Evolutionary conservation across 2,329 filamentous ascomycete species (phyloP).

Genomic region (Phoma sp.): DNA sequence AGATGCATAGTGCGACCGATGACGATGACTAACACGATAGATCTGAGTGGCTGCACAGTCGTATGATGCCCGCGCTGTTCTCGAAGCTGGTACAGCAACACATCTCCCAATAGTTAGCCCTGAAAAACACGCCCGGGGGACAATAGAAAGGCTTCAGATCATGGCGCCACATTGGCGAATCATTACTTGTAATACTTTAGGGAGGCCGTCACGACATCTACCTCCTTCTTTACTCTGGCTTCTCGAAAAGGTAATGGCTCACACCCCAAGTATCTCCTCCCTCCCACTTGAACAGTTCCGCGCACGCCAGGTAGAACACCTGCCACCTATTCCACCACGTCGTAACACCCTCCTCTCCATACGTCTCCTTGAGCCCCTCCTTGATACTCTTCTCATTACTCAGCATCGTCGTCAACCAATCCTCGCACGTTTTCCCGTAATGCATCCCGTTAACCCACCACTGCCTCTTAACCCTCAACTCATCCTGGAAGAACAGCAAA

Average conservation of each 20-base stretch:
- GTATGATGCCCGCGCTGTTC: too few species aligned
- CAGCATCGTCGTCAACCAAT: slow-evolving; percentile 70
- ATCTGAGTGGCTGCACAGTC: neutral
- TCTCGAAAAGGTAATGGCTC: slow-evolving; percentile 71
- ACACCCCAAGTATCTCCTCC: slow-evolving; percentile 74
- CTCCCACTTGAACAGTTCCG: slow-evolving; percentile 71
- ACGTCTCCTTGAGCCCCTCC: slow-evolving; percentile 70
- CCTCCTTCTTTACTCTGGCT: slow-evolving; percentile 49
- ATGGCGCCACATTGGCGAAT: too few species aligned
- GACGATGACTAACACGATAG: neutral
- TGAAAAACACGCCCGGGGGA: too few species aligned
- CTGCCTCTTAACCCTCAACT: slow-evolving; percentile 66
- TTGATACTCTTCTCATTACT: slow-evolving; percentile 67
- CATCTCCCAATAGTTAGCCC: too few species aligned
- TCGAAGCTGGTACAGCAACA: too few species aligned
- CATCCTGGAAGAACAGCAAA: slow-evolving; percentile 70
- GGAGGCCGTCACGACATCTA: too few species aligned
- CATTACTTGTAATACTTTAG: too few species aligned
- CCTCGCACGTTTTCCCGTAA: slow-evolving; percentile 75
- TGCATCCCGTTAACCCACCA: slow-evolving; percentile 76
- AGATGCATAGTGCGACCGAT: too few species aligned
- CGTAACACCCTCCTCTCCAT: slow-evolving; percentile 65
- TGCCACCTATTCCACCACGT: slow-evolving; percentile 76
- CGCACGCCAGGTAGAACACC: slow-evolving; percentile 75
- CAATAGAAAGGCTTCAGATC: too few species aligned